phyloP scores from a whole-genome alignment of 352 stramenopile genomes.

The Thalassiosira mediterranea region DNA sequence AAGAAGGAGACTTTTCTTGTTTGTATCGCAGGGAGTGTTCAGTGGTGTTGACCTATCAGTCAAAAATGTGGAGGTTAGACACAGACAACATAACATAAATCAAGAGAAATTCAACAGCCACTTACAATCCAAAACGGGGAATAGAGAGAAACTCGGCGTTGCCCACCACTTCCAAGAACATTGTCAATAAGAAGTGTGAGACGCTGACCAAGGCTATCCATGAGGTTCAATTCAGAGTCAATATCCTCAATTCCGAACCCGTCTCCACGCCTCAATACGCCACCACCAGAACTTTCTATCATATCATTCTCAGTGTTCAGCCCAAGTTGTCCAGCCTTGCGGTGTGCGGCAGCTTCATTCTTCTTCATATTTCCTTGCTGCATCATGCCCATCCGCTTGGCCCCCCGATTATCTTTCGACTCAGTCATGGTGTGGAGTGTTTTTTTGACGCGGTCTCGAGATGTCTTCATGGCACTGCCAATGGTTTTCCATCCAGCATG shows the following conservation, averaged over 20 bases:
- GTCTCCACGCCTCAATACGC: slow-evolving; percentile 46
- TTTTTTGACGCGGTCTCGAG: slow-evolving; percentile 59
- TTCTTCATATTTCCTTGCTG: slow-evolving; percentile 23
- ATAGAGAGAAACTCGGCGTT: slow-evolving; percentile 84
- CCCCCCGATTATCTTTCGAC: slow-evolving; percentile 51
- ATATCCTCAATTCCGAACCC: slow-evolving; percentile 71
- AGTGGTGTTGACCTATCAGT: slow-evolving; percentile 91
- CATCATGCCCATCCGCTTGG: slow-evolving; percentile 27
- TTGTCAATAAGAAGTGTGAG: slow-evolving; percentile 86
- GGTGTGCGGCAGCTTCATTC: slow-evolving; percentile 14
- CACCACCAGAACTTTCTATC: slow-evolving; percentile 43
- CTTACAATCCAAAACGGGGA: slow-evolving; percentile 90
- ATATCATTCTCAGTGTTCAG: slow-evolving; percentile 52
- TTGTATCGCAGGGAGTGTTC: slow-evolving; percentile 85
- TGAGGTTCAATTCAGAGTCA: slow-evolving; percentile 83
- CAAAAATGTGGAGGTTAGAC: slow-evolving; percentile 5
- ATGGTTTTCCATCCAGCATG: slow-evolving; percentile 58
- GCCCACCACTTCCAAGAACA: slow-evolving; percentile 84
- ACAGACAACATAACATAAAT: background rate
- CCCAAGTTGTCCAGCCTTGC: slow-evolving; percentile 41
- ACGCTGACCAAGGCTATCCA: slow-evolving; percentile 85
- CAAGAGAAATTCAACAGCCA: too few relatives aligned
- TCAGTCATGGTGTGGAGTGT: slow-evolving; percentile 57
- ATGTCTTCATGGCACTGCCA: slow-evolving; percentile 55
- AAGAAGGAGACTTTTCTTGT: slow-evolving; percentile 79